phyloP scores from a whole-genome alignment of 768 basidiomycete species.

The Sporobolomyces phaffii region DNA sequence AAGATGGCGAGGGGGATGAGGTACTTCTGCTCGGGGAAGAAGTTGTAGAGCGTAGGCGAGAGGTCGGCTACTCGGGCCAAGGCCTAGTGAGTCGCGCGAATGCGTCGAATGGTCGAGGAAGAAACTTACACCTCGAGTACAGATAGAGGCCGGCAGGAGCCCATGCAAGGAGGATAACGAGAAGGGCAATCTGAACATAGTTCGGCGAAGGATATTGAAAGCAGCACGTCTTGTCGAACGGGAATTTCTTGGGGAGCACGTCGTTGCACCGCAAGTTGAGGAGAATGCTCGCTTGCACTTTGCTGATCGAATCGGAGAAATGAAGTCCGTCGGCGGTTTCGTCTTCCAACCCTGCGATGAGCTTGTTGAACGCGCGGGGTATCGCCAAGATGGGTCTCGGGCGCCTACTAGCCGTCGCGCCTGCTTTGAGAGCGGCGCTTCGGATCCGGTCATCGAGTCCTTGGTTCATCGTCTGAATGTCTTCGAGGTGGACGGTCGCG shows the following conservation, averaged over 20 bases:
- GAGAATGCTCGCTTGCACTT: conserved; percentile 67
- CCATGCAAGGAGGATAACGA: conserved; percentile 52
- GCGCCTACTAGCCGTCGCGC: conserved; percentile 6
- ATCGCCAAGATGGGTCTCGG: conserved; percentile 52
- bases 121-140: conserved; percentile 40
- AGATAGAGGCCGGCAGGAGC: conserved; percentile 54
- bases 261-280: conserved; percentile 78
- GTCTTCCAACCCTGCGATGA: conserved; percentile 52
- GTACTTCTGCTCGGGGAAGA: conserved; percentile 48
- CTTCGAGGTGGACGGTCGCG: conserved; percentile 63
- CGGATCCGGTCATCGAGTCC: conserved; percentile 62
- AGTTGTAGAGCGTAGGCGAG: conserved; percentile 32
- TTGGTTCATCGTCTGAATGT: conserved; percentile 87
- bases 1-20: conserved; percentile 57
- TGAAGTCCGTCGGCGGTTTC: conserved; percentile 82
- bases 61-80: conserved; percentile 27
- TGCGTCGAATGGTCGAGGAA: too few species aligned
- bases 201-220: conserved; percentile 65
- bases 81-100: too few species aligned
- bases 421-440: conserved; percentile 11
- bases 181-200: conserved; percentile 55
- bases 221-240: conserved; percentile 68
- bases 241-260: conserved; percentile 57
- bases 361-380: conserved; percentile 71
- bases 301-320: conserved; percentile 60